Conservation (phyloP, 139 green algal species). For the Nannochloris sp. region DNA sequence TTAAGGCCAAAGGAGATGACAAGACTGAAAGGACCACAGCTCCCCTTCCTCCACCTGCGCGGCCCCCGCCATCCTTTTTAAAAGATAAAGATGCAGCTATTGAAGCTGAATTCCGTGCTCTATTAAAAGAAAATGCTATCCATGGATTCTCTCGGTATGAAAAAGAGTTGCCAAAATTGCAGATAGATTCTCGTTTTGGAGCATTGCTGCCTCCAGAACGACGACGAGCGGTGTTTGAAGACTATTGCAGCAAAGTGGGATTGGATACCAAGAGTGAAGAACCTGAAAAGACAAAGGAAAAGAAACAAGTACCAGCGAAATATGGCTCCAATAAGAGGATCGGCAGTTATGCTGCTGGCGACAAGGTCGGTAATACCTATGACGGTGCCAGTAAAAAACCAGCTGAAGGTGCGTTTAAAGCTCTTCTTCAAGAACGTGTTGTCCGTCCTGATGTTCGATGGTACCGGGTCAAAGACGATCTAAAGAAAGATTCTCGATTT, state of each 20-base stretch:
- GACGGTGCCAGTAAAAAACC: background rate
- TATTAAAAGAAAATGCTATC: constrained; percentile 58
- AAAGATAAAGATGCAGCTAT: background rate
- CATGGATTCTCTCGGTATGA: constrained; percentile 57
- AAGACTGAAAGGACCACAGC: background rate
- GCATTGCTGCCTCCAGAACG: constrained; percentile 46
- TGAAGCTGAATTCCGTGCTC: constrained; percentile 44
- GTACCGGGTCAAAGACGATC: background rate
- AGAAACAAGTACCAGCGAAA: background rate
- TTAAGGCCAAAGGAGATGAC: background rate
- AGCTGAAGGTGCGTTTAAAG: constrained; percentile 31
- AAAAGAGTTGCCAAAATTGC: constrained; percentile 60
- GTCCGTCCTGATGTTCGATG: constrained; percentile 14
- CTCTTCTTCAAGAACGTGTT: constrained; percentile 55
- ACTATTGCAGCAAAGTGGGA: constrained; percentile 57
- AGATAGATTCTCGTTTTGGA: constrained; percentile 50
- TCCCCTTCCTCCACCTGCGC: no score
- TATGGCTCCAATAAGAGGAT: background rate
- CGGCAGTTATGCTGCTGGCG: background rate
- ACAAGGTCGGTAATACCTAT: background rate
- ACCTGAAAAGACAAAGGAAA: background rate
- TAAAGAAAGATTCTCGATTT: background rate
- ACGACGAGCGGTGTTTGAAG: constrained; percentile 60
- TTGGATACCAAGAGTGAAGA: background rate
- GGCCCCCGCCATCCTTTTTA: no score